Conservation (phyloP, 805 yeast genomes). For the Scheffersomyces lignosus region DNA sequence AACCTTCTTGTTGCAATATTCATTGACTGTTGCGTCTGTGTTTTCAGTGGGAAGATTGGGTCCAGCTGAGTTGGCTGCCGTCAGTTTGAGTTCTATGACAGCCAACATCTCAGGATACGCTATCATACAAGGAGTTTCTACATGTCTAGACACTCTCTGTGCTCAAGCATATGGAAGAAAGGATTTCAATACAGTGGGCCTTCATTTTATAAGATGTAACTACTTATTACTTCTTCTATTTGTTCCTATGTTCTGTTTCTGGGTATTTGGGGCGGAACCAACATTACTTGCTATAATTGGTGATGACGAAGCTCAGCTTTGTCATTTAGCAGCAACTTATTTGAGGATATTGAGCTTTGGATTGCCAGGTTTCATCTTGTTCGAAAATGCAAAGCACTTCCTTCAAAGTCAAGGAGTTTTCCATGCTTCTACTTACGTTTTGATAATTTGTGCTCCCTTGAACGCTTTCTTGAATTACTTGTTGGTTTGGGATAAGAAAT, state of each 20-base stretch:
- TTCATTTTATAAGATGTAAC: conserved; percentile 67
- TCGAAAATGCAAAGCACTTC: conserved; percentile 71
- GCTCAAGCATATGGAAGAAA: conserved; percentile 77
- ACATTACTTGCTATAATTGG: conserved; percentile 33
- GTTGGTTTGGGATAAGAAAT: conserved; percentile 60
- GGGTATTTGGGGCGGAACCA: conserved; percentile 58
- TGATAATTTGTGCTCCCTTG: conserved; percentile 70
- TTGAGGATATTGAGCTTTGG: conserved; percentile 59
- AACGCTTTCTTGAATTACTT: conserved; percentile 66
- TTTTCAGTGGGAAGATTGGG: conserved; percentile 78
- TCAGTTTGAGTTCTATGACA: conserved; percentile 73
- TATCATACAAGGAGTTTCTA: conserved; percentile 74
- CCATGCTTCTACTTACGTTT: conserved; percentile 75
- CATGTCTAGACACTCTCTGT: conserved; percentile 74
- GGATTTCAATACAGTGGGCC: conserved; percentile 64
- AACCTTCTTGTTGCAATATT: conserved; percentile 70
- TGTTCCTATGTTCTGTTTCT: conserved; percentile 56
- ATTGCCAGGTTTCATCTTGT: conserved; percentile 71
- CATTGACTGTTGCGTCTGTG: conserved; percentile 73
- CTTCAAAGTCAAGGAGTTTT: conserved; percentile 77
- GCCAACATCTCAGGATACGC: conserved; percentile 77
- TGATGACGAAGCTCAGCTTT: conserved; percentile 26
- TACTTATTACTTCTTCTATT: conserved; percentile 50
- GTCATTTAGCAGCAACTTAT: conserved; percentile 56
- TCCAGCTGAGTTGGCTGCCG: conserved; percentile 70